A percentile compares a stretch with the other conserved stretches of the same genome.
These are phyloP conservation scores for Talaromyces amestolkiae DNA, from an alignment of 2,329 filamentous ascomycete species.

Conservation along the genomic window DNA sequence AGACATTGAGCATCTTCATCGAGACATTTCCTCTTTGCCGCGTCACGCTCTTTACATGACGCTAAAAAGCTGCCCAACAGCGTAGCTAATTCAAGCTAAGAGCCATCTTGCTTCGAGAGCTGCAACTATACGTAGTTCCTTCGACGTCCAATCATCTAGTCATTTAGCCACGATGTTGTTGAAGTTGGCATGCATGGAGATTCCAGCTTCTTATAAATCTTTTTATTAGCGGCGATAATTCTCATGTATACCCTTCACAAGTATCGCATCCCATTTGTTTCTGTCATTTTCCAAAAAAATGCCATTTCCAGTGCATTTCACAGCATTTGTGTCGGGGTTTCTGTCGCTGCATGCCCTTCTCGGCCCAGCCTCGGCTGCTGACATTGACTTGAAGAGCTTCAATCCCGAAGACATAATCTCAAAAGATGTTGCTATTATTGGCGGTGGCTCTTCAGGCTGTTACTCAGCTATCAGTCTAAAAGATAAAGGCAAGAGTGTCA, in stretches of 20 bases:
- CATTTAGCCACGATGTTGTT: not conserved
- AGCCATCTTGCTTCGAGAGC: not conserved
- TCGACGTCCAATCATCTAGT: not conserved
- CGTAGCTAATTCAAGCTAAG: no score
- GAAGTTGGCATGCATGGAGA: not conserved
- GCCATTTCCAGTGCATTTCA: not conserved
- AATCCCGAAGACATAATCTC: conserved; percentile 17
- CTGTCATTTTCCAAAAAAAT: not conserved
- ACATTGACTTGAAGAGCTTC: not conserved
- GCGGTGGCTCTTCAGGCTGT: conserved; percentile 30
- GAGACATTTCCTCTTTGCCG: not conserved
- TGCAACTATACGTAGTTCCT: not conserved
- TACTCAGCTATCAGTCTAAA: conserved; percentile 31
- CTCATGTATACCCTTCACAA: not conserved
- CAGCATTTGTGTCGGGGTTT: not conserved
- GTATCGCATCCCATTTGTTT: not conserved
- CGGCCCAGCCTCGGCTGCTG: not conserved
- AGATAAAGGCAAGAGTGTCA: conserved; percentile 27
- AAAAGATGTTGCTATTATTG: conserved; percentile 31
- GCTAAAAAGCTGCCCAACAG: not conserved
- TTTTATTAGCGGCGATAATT: not conserved
- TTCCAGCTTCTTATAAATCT: not conserved
- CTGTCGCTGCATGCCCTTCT: not conserved
- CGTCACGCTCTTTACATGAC: not conserved
- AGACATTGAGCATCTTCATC: not conserved